Evolutionary conservation across 2,329 filamentous ascomycete genomes (phyloP), one percentile per base, ranked within the genome.

Genomic region (Tolypocladium tundrense): DNA sequence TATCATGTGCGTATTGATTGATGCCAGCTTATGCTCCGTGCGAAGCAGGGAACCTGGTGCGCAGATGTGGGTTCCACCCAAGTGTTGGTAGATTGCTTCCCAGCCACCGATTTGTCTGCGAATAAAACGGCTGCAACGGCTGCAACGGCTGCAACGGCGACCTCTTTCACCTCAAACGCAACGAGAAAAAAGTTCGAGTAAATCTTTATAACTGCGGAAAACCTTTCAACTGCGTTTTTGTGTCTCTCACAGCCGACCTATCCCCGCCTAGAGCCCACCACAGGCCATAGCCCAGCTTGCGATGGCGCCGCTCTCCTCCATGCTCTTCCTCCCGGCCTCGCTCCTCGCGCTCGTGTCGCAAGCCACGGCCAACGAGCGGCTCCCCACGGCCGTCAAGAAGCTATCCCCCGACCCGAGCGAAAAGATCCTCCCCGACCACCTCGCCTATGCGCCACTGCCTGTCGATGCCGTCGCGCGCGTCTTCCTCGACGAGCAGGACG

Each of bases 351-450:
- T 57, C 52, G 64, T 79, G 51, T 68, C 74, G 2, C 68, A 68
- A n/a, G 63, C 69, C 61, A 58, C 69, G 2, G 73, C 73, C 39
- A 69, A 70, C 35, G 67, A 67, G 55, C 59, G 60, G 21, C 63
- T 72, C 7, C 87, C 87, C 0, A 79, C 82, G 1, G 88, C 83
- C 1, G 78, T 92, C 57, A 83, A 82, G 67, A 91, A 91, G 68
- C 89, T 92, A 82, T 78, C 83, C 53, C 77, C 78, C 6, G 85
- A 91, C 67, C 81, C 84, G 54, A 82, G 82, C 60, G 87, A 90
- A 68, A 94, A 90, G 78, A 87, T 93, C 68, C 83, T 86, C 63
- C 75, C 86, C 58, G 80, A 88, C 51, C 87, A 90, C 69, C 86
- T 78, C 63, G 78, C 75, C 62, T 83, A 83, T 64, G 63, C 70